Evolutionary conservation across 1,284 basidiomycete genomes (phyloP), one percentile per base, ranked within the genome.

Genomic region (Microbotryum violaceum): DNA sequence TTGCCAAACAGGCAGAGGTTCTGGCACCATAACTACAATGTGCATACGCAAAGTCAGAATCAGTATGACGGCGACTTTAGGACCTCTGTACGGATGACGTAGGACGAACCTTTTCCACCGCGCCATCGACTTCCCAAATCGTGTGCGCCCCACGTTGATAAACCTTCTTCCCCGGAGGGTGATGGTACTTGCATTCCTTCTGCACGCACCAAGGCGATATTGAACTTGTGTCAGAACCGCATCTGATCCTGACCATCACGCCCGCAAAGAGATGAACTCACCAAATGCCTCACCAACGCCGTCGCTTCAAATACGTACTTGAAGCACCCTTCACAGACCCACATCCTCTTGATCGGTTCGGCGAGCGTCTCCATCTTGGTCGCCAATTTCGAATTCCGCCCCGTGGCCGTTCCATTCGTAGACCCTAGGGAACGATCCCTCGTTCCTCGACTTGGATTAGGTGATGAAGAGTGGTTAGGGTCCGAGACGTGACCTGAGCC

Each of bases 41-140:
- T 31, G 9, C 31, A 6, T 27, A 27, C 27, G 6, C 5, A 27
- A 27, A 27, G 27, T 6, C 27, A 27, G 27, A 27, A 6, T 27
- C 5, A 27, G 5, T 6, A 27, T 27, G 27, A 0, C 27, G 27
- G 6, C 27, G 27, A 27, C 27, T 27, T 6, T 27, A 27, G 27
- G 6, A 27, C 5, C 5, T 6, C 27, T 27, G 27, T 6, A 27
- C 27, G 27, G 27, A 27, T 27, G 27, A 27, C 5, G 27, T 6
- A 27, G 27, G 2, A 68, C 80, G 54, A 63, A 88, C 91, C 78
- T 92, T 92, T 61, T 88, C 82, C 61, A 82, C 79, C 2, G 86
- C 85, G 4, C 93, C 94, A 73, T 98, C 92, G 1, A 98, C 86
- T 76, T 97, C 91, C 89, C 91, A 97, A 54, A 98, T 94, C 9